Conservation (phyloP, 305 asterid genomes). For the Fraxinus sp. region DNA sequence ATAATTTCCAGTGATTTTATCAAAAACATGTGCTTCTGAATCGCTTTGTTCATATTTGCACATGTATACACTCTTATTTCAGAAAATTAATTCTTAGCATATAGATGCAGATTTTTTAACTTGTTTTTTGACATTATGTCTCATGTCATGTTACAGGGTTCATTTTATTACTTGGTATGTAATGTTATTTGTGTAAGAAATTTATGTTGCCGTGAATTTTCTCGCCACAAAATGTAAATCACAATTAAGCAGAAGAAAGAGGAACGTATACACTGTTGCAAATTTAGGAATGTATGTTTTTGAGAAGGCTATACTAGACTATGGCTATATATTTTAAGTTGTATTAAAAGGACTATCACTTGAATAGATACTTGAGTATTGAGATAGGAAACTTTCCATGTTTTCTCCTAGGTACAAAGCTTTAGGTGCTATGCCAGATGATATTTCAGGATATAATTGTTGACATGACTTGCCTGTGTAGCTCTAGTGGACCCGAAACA, state of each 20-base stretch:
- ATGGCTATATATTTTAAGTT: not conserved
- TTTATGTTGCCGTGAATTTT: not conserved
- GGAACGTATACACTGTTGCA: not conserved
- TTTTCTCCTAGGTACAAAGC: not conserved
- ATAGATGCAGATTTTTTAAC: not conserved
- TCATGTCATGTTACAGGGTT: not conserved
- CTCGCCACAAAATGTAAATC: not conserved
- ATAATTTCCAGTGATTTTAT: not conserved
- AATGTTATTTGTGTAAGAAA: not conserved
- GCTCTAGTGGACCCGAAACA: not conserved
- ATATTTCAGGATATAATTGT: not conserved
- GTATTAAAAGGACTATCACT: not conserved
- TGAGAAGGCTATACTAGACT: not conserved
- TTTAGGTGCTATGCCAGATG: not conserved
- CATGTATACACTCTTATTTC: not conserved
- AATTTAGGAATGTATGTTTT: not conserved
- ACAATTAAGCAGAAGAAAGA: not conserved
- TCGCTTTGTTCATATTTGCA: not conserved
- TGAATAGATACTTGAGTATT: not conserved
- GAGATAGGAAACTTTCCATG: not conserved
- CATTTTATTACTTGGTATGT: not conserved
- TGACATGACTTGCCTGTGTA: not conserved
- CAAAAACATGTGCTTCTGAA: not conserved
- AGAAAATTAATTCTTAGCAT: not conserved
- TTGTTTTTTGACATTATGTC: not conserved